These are phyloP conservation scores for Pelargonium myrrhifolium DNA, from an alignment of 441 rosid species.

Conservation along the genomic window DNA sequence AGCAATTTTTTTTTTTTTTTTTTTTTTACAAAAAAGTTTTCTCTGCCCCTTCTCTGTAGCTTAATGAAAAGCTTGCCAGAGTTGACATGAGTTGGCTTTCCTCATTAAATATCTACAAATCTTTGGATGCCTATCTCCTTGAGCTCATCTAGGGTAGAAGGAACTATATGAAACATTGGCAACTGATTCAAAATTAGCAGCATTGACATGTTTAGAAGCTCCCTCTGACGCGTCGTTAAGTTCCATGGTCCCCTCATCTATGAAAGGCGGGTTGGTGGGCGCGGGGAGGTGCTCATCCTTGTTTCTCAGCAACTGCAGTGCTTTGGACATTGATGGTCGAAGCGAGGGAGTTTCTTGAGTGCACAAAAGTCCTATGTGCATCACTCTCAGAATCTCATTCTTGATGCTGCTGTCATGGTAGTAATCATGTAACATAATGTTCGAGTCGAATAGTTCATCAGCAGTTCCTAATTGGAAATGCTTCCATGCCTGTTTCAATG, in stretches of 20 bases:
- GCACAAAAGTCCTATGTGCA: slow-evolving; percentile 79
- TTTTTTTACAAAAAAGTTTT: too few species aligned
- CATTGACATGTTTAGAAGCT: slow-evolving; percentile 29
- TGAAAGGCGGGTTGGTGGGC: slow-evolving; percentile 76
- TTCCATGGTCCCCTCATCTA: slow-evolving; percentile 80
- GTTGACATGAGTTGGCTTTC: too few species aligned
- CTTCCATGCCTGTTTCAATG: slow-evolving; percentile 57
- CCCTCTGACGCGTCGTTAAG: slow-evolving; percentile 46
- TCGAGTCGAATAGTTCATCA: slow-evolving; percentile 68
- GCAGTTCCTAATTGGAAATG: slow-evolving; percentile 54
- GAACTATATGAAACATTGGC: not conserved
- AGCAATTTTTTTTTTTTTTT: too few species aligned
- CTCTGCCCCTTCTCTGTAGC: too few species aligned
- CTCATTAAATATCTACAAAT: too few species aligned
- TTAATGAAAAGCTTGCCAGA: too few species aligned
- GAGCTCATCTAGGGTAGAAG: slow-evolving; percentile 7
- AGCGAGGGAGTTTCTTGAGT: slow-evolving; percentile 64
- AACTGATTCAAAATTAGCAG: slow-evolving; percentile 18
- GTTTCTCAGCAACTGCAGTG: slow-evolving; percentile 58
- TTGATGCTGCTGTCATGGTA: slow-evolving; percentile 30
- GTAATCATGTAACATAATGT: slow-evolving; percentile 42
- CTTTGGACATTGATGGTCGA: slow-evolving; percentile 73
- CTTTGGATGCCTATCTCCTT: not conserved
- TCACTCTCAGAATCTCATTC: slow-evolving; percentile 46
- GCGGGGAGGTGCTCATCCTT: slow-evolving; percentile 57